Evolutionary conservation across 148 eudicot species (phyloP).

Genomic region (Hydrangea macrophylla): DNA sequence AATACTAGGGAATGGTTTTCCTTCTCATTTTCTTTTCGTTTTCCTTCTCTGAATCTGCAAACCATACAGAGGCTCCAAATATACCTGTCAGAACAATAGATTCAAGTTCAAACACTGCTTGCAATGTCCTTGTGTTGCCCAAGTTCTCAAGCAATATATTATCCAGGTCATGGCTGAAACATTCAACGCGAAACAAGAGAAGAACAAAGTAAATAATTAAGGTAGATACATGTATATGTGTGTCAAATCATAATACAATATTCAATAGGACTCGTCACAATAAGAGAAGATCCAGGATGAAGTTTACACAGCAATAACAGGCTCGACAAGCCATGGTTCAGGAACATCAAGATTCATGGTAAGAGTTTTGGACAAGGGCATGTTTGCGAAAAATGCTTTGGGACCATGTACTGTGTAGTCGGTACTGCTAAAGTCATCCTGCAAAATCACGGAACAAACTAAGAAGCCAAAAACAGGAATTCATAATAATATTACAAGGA

Average conservation of each 20-base stretch:
- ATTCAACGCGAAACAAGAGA: slow-evolving; percentile 10
- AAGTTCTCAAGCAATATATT: slow-evolving; percentile 95
- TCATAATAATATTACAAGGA: slow-evolving; percentile 3
- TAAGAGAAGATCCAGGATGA: not conserved
- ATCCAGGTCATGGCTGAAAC: slow-evolving; percentile 91
- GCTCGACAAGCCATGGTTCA: slow-evolving; percentile 98
- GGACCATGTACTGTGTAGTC: slow-evolving; percentile 83
- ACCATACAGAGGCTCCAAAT: too few species aligned
- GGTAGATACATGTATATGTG: not conserved
- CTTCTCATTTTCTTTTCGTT: too few species aligned
- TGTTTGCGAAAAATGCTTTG: slow-evolving; percentile 95
- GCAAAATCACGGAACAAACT: slow-evolving; percentile 25
- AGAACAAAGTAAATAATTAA: not conserved
- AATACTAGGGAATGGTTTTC: too few species aligned
- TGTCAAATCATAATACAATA: not conserved
- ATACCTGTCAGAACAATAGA: slow-evolving; percentile 95
- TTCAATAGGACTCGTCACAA: too few species aligned
- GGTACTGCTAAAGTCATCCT: slow-evolving; percentile 91
- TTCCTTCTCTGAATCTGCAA: too few species aligned
- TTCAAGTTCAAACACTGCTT: slow-evolving; percentile 96
- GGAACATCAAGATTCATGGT: slow-evolving; percentile 99
- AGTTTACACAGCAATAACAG: slow-evolving; percentile 88
- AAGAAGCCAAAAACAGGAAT: slow-evolving; percentile 14
- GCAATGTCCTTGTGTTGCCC: slow-evolving; percentile 80
- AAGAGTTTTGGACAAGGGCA: slow-evolving; percentile 93